These are phyloP conservation scores for Torulaspora franciscae DNA, from an alignment of 805 yeast species.

Conservation along the genomic window DNA sequence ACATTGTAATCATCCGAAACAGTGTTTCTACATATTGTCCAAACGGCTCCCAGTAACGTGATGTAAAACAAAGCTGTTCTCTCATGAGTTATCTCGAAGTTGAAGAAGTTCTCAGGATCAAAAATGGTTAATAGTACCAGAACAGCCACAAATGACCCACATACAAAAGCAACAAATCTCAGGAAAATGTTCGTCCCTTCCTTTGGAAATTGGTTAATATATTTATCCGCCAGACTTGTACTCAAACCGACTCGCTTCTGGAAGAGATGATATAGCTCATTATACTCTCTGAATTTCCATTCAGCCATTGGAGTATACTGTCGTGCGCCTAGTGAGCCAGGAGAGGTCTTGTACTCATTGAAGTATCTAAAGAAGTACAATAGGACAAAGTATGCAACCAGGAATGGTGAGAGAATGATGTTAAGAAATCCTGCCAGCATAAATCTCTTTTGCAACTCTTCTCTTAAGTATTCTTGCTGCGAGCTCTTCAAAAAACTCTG, in stretches of 20 bases:
- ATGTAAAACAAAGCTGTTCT: slow-evolving; percentile 82
- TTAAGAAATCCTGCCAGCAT: slow-evolving; percentile 84
- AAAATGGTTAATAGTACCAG: slow-evolving; percentile 69
- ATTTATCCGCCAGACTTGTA: slow-evolving; percentile 71
- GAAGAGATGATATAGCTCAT: slow-evolving; percentile 87
- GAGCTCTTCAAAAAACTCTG: slow-evolving; percentile 64
- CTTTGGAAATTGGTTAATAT: slow-evolving; percentile 88
- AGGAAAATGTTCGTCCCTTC: slow-evolving; percentile 55
- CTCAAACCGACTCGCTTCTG: slow-evolving; percentile 73
- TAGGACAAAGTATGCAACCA: slow-evolving; percentile 75
- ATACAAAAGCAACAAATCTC: slow-evolving; percentile 63
- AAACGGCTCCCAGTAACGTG: slow-evolving; percentile 79
- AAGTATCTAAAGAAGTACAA: slow-evolving; percentile 86
- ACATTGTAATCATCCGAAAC: slow-evolving; percentile 60
- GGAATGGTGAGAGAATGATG: slow-evolving; percentile 76
- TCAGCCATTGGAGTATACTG: slow-evolving; percentile 92
- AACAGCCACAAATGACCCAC: slow-evolving; percentile 87
- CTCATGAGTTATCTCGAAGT: slow-evolving; percentile 80
- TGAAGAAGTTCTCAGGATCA: slow-evolving; percentile 87
- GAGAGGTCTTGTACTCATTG: slow-evolving; percentile 86
- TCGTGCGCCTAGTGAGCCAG: slow-evolving; percentile 73
- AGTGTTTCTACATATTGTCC: slow-evolving; percentile 76
- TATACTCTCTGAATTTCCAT: slow-evolving; percentile 92
- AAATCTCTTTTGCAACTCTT: slow-evolving; percentile 72
- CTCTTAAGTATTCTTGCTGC: slow-evolving; percentile 59